phyloP scores from a whole-genome alignment of 2,329 filamentous ascomycete genomes.

The Fusarium chuoi region DNA sequence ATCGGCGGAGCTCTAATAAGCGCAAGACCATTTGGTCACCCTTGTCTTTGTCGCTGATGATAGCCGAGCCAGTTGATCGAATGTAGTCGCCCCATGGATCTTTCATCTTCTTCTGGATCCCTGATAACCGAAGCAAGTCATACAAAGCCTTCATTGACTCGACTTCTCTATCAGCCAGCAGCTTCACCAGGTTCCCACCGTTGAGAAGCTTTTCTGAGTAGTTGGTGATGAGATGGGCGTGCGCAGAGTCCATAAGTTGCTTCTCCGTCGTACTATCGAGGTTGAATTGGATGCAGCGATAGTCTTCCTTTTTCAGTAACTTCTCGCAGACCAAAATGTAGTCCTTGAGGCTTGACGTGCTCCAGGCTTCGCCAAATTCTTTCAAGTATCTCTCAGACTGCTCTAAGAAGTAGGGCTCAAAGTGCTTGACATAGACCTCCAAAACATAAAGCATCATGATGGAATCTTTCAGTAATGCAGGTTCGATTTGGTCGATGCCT shows the following conservation, averaged over 20 bases:
- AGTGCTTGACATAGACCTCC: conserved; percentile 79
- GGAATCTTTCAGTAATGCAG: conserved; percentile 74
- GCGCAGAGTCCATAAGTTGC: conserved; percentile 77
- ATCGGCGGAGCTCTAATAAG: conserved; percentile 81
- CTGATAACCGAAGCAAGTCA: conserved; percentile 76
- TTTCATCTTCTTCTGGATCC: conserved; percentile 76
- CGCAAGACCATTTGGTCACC: conserved; percentile 88
- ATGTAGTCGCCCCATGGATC: conserved; percentile 84
- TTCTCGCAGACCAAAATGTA: conserved; percentile 78
- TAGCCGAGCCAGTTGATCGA: conserved; percentile 74
- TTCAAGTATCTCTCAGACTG: conserved; percentile 75
- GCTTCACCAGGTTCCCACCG: conserved; percentile 72
- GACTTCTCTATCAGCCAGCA: conserved; percentile 77
- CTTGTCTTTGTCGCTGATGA: conserved; percentile 82
- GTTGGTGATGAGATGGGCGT: conserved; percentile 75
- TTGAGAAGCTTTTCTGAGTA: conserved; percentile 75
- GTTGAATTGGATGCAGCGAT: conserved; percentile 81
- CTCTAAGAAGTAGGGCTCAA: conserved; percentile 80
- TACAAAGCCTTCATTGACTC: conserved; percentile 81
- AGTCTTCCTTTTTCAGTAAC: conserved; percentile 77
- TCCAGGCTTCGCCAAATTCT: conserved; percentile 75
- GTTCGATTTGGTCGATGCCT: conserved; percentile 66
- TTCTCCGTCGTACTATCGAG: conserved; percentile 86
- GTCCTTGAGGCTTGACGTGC: conserved; percentile 71
- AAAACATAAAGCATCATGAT: conserved; percentile 89